A percentile compares a stretch with the other conserved stretches of the same genome.
These are phyloP conservation scores for Coniophora puteana DNA, from an alignment of 1,284 basidiomycete genomes.

Conservation along the genomic window DNA sequence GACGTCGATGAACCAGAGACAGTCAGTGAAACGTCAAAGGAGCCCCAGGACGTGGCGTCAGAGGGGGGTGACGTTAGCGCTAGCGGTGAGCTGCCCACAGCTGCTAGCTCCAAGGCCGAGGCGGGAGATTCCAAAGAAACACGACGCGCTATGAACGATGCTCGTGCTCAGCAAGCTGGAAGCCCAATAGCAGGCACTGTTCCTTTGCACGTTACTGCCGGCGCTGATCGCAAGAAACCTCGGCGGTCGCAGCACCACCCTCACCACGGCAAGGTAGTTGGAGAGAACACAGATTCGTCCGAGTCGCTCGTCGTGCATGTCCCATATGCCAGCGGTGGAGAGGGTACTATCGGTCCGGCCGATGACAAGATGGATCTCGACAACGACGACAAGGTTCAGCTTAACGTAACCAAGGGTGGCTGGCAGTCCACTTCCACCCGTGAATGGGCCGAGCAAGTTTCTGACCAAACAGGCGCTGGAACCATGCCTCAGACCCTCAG, in stretches of 20 bases:
- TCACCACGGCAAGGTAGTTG: too few relatives aligned
- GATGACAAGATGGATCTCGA: conserved; percentile 6
- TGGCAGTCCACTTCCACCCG: conserved; percentile 27
- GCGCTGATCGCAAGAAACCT: conserved; percentile 19
- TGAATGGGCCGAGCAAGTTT: conserved; percentile 27
- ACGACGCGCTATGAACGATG: too few relatives aligned
- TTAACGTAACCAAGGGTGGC: conserved; percentile 37
- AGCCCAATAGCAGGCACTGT: conserved; percentile 19
- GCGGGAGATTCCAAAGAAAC: too few relatives aligned
- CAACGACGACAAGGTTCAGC: conserved; percentile 26
- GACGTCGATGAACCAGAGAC: neutral
- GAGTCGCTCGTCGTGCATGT: conserved; percentile 29
- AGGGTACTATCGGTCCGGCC: conserved; percentile 1
- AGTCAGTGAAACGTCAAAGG: conserved; percentile 8
- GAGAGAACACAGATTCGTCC: conserved; percentile 9
- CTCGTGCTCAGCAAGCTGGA: too few relatives aligned
- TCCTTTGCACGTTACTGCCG: conserved; percentile 24
- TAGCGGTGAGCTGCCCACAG: too few relatives aligned
- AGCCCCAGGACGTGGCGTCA: too few relatives aligned
- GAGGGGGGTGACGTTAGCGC: too few relatives aligned
- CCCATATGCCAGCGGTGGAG: conserved; percentile 16
- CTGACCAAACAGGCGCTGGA: conserved; percentile 18
- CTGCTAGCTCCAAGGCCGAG: too few relatives aligned
- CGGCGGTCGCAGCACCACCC: conserved; percentile 8
- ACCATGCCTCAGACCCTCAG: neutral